phyloP scores from a whole-genome alignment of 2,329 filamentous ascomycete genomes.

The Falciphora oryzae region DNA sequence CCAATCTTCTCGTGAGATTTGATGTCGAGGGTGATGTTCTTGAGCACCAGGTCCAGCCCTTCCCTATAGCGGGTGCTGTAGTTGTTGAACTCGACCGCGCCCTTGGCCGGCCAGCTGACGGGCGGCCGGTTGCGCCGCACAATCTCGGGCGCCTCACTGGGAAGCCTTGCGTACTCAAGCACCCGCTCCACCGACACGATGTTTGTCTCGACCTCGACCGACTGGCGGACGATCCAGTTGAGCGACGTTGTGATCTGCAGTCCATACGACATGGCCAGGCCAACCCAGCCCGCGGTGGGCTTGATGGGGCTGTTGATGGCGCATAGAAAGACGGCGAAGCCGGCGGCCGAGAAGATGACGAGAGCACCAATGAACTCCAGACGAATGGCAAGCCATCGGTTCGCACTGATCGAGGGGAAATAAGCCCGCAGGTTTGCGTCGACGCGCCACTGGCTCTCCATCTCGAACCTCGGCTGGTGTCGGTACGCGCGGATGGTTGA shows the following conservation, averaged over 20 bases:
- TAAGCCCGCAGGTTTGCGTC: constrained; percentile 92
- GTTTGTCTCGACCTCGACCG: constrained; percentile 99
- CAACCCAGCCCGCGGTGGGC: constrained; percentile 70
- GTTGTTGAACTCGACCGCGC: constrained; percentile 83
- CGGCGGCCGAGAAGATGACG: constrained; percentile 83
- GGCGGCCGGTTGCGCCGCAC: constrained; percentile 81
- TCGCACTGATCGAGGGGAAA: constrained; percentile 91
- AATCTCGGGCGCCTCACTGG: constrained; percentile 91
- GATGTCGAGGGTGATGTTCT: constrained; percentile 86
- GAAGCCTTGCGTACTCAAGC: constrained; percentile 86
- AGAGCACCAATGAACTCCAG: constrained; percentile 93
- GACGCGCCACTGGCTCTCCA: constrained; percentile 96
- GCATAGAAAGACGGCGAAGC: constrained; percentile 77
- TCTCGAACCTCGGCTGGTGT: constrained; percentile 78
- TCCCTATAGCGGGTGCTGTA: constrained; percentile 91
- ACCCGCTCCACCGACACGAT: constrained; percentile 98
- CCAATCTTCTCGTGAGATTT: constrained; percentile 97
- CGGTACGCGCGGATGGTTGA: constrained; percentile 93
- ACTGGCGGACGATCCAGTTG: constrained; percentile 98
- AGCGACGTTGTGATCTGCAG: constrained; percentile 94
- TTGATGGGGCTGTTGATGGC: constrained; percentile 47
- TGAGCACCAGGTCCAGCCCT: constrained; percentile 85
- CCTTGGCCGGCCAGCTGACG: constrained; percentile 85
- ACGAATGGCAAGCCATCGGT: constrained; percentile 89
- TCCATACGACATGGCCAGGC: constrained; percentile 94